Base-by-base conservation (phyloP, 306 rosid genomes). In the Alnus rubra region DNA sequence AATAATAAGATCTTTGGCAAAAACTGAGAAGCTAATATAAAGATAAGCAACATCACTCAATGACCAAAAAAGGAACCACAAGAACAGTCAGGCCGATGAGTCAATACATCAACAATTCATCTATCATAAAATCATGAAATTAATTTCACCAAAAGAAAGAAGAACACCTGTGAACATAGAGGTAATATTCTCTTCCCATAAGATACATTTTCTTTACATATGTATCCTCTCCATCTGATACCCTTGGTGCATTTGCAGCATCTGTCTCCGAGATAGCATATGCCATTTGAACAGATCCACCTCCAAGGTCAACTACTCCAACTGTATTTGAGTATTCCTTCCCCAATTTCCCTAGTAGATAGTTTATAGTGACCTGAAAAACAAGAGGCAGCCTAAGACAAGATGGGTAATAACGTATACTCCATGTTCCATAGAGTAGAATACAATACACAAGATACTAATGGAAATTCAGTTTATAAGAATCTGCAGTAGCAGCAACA, bases 221-320 rank as follows among this genome's bases (percentile, higher is more conserved):
- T 49, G 82, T 69, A 37, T 93, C 94, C 78, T 78, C 94, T 65
- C 89, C 96, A 59, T 87, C 88, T 19, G 64, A 50, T 76, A 81
- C 58, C 78, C 83, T 86, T 33, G 98, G 94, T 80, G 98, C 96
- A 82, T 68, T 84, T 28, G 85, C 87, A 72, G 96, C 94, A 58
- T 89, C 97, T 35, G 84, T 47, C 85, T 93, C 97, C 1, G 99
- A 91, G 78, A 95, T 88, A 69, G 99, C 98, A 90, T 95, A 95
- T 35, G 99, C 99, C 98, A 95, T 95, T 87, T 95, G 99, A 81
- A 95, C 98, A 83, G 99, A 95, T 69, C 99, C 99, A 79, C 99
- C 99, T 28, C 99, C 99, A 83, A 95, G 99, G 87, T 95, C 99
- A 83, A 95, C 96, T 48, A 95, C 96, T 47, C 99, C 99, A 75